Conservation (phyloP, 2,329 filamentous ascomycete genomes). For the Myriosclerotinia duriaeana region DNA sequence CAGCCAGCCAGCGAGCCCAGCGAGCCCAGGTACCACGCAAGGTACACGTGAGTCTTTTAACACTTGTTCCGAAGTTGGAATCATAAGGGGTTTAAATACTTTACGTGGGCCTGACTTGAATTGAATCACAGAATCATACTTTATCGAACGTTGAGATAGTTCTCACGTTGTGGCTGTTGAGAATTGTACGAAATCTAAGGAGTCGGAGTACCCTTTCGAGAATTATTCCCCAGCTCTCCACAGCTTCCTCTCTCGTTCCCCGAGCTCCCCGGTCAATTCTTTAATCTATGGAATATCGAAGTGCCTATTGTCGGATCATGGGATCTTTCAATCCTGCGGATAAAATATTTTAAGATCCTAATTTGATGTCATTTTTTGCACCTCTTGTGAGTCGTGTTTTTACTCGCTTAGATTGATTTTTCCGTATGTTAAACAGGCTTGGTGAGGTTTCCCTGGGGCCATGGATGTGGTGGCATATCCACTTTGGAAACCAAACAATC, state of each 20-base stretch:
- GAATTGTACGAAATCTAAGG: neutral
- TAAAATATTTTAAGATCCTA: constrained; percentile 3
- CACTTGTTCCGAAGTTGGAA: neutral
- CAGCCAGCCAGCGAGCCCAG: too few species aligned
- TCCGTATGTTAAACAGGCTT: neutral
- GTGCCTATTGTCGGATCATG: neutral
- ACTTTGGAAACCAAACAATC: neutral
- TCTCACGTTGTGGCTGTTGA: neutral
- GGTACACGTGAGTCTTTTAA: neutral
- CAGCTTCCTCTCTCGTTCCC: neutral
- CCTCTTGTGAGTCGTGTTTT: neutral
- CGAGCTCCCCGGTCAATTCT: neutral
- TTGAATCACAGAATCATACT: too few species aligned
- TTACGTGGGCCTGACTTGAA: too few species aligned
- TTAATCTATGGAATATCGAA: neutral
- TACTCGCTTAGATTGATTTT: constrained; percentile 4
- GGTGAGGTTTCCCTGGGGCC: neutral
- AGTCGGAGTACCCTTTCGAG: neutral
- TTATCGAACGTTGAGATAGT: constrained; percentile 6
- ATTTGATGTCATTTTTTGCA: neutral
- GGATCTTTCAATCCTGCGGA: constrained; percentile 4
- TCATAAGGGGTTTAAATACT: too few species aligned
- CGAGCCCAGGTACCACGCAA: too few species aligned
- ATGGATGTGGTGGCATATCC: constrained; percentile 1
- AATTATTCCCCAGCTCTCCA: neutral